Base-by-base conservation (phyloP, 257 asterid genomes). In the Solanum habrochaites region DNA sequence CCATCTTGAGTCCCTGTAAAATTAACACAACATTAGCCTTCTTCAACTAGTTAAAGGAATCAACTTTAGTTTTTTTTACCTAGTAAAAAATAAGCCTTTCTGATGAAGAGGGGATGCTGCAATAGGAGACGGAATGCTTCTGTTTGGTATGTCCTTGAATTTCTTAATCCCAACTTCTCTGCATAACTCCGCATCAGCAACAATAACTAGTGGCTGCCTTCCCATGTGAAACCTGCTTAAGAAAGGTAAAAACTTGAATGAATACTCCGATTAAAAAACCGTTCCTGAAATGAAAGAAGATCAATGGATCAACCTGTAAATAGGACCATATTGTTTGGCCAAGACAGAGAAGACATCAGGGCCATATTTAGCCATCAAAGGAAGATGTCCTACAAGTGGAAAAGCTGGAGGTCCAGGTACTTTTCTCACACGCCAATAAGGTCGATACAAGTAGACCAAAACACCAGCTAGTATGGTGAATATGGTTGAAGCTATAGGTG, bases 91-190 rank as follows among this genome's bases (percentile, higher is more conserved):
- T 13, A 97, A 95, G 91, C 99, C 99, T 85, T 97, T 97, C 13
- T 93, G 98, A 88, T 97, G 99, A 90, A 97, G 96, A 84, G 99
- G 98, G 9, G 99, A 96, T 11, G 96, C 91, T 23, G 98, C 96
- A n/a, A 97, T 92, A 7, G 99, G 98, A 84, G 98, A 94, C 10
- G 99, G 99, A 45, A 97, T 93, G 95, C 99, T 97, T 92, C 99
- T 92, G 49, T 97, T 96, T 27, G 96, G 42, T 66, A 96, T 23
- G 89, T 77, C 87, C 86, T 96, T 97, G 94, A 97, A 97, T 84
- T 97, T 96, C 90, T 89, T 93, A 11, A 97, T 95, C 49, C 98
- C 99, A 86, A 93, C 98, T 92, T 97, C 99, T 86, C 95, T 91
- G 88, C 99, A 95, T 21, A 97, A 94, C 67, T 97, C 98, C 88